Conservation (phyloP, 1,284 basidiomycete species). For the Moniliella sp. region DNA sequence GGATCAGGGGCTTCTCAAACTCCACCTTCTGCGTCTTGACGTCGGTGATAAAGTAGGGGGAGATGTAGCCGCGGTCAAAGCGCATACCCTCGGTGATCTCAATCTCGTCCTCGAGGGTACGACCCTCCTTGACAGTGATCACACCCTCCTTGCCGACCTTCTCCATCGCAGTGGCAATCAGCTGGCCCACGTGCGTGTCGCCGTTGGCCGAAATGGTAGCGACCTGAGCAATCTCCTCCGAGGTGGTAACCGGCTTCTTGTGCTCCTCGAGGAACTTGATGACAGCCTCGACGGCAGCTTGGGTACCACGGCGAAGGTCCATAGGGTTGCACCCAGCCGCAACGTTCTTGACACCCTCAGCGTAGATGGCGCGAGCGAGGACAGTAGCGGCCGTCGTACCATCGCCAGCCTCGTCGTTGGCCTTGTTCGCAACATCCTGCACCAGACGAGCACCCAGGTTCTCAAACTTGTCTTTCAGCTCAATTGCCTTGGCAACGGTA, state of each 20-base stretch:
- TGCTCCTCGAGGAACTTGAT: slow-evolving; percentile 72
- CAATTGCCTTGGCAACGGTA: slow-evolving; percentile 83
- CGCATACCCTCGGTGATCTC: slow-evolving; percentile 99
- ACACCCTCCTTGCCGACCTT: slow-evolving; percentile 99
- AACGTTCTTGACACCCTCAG: slow-evolving; percentile 96
- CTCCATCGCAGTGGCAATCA: slow-evolving; percentile 99
- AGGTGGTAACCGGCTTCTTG: slow-evolving; percentile 83
- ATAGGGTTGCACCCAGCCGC: slow-evolving; percentile 97
- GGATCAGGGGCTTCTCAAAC: slow-evolving; percentile 82
- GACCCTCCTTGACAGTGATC: slow-evolving; percentile 96
- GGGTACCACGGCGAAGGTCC: slow-evolving; percentile 87
- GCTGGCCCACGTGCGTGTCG: slow-evolving; percentile 71
- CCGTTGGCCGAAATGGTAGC: slow-evolving; percentile 97
- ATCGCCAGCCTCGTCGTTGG: slow-evolving; percentile 90
- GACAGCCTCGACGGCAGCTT: slow-evolving; percentile 86
- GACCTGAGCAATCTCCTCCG: slow-evolving; percentile 88
- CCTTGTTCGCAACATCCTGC: slow-evolving; percentile 85
- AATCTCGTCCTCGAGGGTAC: slow-evolving; percentile 88
- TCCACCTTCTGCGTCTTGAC: slow-evolving; percentile 90
- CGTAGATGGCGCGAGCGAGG: slow-evolving; percentile 84
- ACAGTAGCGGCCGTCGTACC: slow-evolving; percentile 95
- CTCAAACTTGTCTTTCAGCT: slow-evolving; percentile 91
- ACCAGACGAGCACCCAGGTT: slow-evolving; percentile 93
- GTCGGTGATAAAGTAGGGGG: slow-evolving; percentile 95
- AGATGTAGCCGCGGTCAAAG: slow-evolving; percentile 96